These are phyloP conservation scores for Gliomastix tumulicola DNA, from an alignment of 2,329 filamentous ascomycete genomes.

Conservation along the genomic window DNA sequence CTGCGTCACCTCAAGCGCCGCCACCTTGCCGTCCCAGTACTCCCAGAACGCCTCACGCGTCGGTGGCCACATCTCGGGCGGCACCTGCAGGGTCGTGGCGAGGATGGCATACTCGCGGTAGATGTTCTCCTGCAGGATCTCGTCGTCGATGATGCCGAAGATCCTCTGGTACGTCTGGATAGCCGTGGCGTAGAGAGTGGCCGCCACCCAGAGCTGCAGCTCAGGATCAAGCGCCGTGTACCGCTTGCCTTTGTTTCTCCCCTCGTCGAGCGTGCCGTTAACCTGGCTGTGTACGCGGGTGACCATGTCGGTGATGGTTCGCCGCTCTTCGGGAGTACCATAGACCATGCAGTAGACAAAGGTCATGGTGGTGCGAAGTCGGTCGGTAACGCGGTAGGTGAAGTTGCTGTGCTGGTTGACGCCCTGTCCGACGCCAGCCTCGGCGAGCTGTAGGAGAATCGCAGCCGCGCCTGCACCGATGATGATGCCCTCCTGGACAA, in stretches of 20 bases:
- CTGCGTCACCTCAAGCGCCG: constrained; percentile 17
- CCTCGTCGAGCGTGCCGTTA: constrained; percentile 13
- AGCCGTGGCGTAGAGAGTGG: constrained; percentile 24
- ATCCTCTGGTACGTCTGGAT: constrained; percentile 21
- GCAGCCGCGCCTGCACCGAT: constrained; percentile 24
- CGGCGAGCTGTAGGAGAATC: constrained; percentile 26
- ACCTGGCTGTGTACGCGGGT: constrained; percentile 20
- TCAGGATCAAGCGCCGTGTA: constrained; percentile 22
- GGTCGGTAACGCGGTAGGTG: constrained; percentile 20
- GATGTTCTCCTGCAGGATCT: constrained; percentile 13
- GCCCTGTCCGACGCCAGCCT: constrained; percentile 24
- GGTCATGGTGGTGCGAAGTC: constrained; percentile 26
- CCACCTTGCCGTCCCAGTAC: constrained; percentile 26
- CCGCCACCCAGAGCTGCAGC: constrained; percentile 27
- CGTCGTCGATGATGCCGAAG: constrained; percentile 17
- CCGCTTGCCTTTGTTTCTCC: constrained; percentile 7
- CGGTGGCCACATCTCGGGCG: constrained; percentile 23
- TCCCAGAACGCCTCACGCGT: constrained; percentile 20
- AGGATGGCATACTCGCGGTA: constrained; percentile 15
- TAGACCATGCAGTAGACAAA: constrained; percentile 27
- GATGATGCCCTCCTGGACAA: constrained; percentile 24
- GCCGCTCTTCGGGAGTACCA: constrained; percentile 20
- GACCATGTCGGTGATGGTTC: constrained; percentile 20
- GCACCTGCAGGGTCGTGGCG: constrained; percentile 13
- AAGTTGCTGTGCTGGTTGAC: constrained; percentile 28